phyloP scores from a whole-genome alignment of 2,329 filamentous ascomycete genomes.

The Penicillium sp. region DNA sequence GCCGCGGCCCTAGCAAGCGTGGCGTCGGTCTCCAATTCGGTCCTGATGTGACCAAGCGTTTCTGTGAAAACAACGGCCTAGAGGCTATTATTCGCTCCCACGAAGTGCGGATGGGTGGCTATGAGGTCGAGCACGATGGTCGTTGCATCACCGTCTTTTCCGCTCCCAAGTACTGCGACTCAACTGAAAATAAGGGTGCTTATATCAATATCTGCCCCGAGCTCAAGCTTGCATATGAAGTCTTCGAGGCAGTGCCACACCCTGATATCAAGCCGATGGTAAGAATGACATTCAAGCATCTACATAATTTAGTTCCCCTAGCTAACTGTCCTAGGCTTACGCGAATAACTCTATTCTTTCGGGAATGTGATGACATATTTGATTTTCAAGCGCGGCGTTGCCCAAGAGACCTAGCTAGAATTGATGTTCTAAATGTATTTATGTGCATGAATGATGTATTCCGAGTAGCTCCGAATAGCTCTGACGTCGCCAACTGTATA shows the following conservation, averaged over 20 bases:
- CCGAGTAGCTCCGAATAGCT: conserved; percentile 3
- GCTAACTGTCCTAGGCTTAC: conserved; percentile 61
- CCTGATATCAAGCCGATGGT: conserved; percentile 91
- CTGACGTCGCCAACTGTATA: conserved; percentile 7
- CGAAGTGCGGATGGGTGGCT: conserved; percentile 98
- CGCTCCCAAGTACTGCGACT: conserved; percentile 94
- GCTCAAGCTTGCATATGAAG: conserved; percentile 85
- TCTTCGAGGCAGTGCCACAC: conserved; percentile 96
- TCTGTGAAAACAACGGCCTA: conserved; percentile 93
- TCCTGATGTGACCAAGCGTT: conserved; percentile 90
- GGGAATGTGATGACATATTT: conserved; percentile 55
- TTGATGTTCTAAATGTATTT: conserved; percentile 16
- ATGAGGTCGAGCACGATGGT: conserved; percentile 94
- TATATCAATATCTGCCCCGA: conserved; percentile 96
- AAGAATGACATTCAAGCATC: conserved; percentile 23
- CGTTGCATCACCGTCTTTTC: conserved; percentile 98
- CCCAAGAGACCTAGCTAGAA: conserved; percentile 22
- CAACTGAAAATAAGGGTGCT: conserved; percentile 95
- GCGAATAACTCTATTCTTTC: conserved; percentile 79
- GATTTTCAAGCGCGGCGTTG: conserved; percentile 26
- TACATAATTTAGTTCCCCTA: conserved; percentile 1
- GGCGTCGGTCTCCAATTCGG: conserved; percentile 96
- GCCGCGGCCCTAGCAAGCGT: conserved; percentile 90
- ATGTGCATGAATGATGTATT: conserved; percentile 11
- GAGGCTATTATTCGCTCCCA: conserved; percentile 95